Evolutionary conservation across 495 filamentous ascomycete genomes (phyloP), one percentile per base, ranked within the genome.

Genomic region (Penicillium psychrofluorescens): DNA sequence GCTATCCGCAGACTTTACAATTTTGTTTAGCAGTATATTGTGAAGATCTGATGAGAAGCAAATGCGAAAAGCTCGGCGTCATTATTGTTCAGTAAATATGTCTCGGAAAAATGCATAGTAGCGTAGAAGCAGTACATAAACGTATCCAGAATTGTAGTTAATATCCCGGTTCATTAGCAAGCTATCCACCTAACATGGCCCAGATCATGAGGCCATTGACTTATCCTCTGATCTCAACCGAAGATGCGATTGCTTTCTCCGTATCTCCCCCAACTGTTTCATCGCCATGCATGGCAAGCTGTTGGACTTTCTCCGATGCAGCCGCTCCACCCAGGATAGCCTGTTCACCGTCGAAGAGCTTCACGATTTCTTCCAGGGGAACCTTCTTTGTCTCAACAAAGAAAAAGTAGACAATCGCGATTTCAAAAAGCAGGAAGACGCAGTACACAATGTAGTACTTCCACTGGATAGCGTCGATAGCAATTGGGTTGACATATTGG

Each of bases 341-440:
- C 0, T 66, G 60, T 8, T 83, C 75, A 37, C 79, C 77, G 40
- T 81, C 79, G 50, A 83, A 79, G 63, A 76, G 66, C 66, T 73
- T 76, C 44, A 70, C 76, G 11, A 84, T 76, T 61, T 83, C 81
- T 63, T 84, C 81, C 42, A 83, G 72, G 12, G 79, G 80, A 12
- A 76, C 76, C 35, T 78, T 76, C 52, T 71, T 74, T 33, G 80
- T 85, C 68, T 85, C 80, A 47, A 82, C 67, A 49, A 80, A 85
- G 70, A 76, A 79, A 64, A 80, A 76, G 65, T 72, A 83, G 32
- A 83, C 77, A 36, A 81, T 76, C 35, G 53, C 33, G 36, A 83
- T 57, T 60, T 83, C 79, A 59, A 78, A 51, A 40, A 68, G 66
- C 55, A 83, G 73, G 77, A 77, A 84, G 58, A 68, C 61, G 39